Conservation (phyloP, 2,329 filamentous ascomycete genomes). For the Hansfordia pulvinata region DNA sequence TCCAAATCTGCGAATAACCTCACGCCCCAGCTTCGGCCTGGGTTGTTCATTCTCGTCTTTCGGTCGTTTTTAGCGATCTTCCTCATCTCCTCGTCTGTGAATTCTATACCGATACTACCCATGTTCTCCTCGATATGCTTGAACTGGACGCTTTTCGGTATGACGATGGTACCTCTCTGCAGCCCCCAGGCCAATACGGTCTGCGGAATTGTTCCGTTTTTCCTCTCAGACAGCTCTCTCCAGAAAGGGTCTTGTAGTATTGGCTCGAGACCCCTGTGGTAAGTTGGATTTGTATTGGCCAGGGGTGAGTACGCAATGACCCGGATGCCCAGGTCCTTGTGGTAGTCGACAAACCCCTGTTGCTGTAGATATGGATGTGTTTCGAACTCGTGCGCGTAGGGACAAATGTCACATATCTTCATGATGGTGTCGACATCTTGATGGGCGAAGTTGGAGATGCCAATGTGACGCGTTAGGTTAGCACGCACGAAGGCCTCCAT, state of each 20-base stretch:
- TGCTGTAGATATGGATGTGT: constrained; percentile 38
- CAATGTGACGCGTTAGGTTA: constrained; percentile 41
- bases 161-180: constrained; percentile 29
- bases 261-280: constrained; percentile 16
- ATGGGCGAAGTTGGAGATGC: constrained; percentile 46
- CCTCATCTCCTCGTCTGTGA: constrained; percentile 22
- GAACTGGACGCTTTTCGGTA: constrained; percentile 33
- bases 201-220: constrained; percentile 28
- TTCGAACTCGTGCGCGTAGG: constrained; percentile 45
- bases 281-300: constrained; percentile 36
- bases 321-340: constrained; percentile 25
- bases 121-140: constrained; percentile 29
- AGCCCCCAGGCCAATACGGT: constrained; percentile 33
- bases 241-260: constrained; percentile 27
- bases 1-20: constrained; percentile 24
- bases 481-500: constrained; percentile 40
- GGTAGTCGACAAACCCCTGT: constrained; percentile 30
- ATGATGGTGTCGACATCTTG: constrained; percentile 23
- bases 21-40: constrained; percentile 22
- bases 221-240: constrained; percentile 21
- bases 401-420: constrained; percentile 29
- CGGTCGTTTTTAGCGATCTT: constrained; percentile 15
- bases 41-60: constrained; percentile 22
- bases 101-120: constrained; percentile 30
- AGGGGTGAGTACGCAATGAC: constrained; percentile 33